phyloP scores from a whole-genome alignment of 768 basidiomycete species.

The Hygrocybe punicea region DNA sequence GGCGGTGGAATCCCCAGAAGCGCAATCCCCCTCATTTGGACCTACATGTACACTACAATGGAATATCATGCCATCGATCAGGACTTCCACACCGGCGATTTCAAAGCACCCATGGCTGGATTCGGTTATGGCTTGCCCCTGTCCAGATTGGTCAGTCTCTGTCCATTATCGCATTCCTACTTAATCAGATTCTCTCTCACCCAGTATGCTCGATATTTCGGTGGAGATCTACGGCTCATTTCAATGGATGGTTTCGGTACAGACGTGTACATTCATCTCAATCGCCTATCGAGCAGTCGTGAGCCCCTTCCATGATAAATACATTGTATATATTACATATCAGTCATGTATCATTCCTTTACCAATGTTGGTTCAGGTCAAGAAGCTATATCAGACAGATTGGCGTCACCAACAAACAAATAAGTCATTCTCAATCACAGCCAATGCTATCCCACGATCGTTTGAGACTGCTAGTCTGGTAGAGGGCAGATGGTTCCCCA shows the following conservation, averaged over 20 bases:
- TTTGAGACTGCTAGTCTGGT: not conserved
- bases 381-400: no score
- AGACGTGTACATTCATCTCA: slow-evolving; percentile 90
- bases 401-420: no score
- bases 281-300: slow-evolving; percentile 75
- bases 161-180: not conserved
- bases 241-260: slow-evolving; percentile 99
- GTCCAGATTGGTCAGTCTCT: slow-evolving; percentile 71
- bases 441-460: not conserved
- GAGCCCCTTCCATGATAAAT: slow-evolving; percentile 62
- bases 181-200: not conserved
- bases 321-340: not conserved
- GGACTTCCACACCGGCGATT: slow-evolving; percentile 81
- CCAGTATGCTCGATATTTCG: slow-evolving; percentile 93
- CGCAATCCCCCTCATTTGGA: slow-evolving; percentile 95
- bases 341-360: no score
- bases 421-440: not conserved
- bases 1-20: slow-evolving; percentile 90
- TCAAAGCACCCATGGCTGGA: slow-evolving; percentile 97
- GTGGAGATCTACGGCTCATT: slow-evolving; percentile 87
- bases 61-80: slow-evolving; percentile 66
- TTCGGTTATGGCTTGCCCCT: slow-evolving; percentile 93
- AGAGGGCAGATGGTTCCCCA: not conserved
- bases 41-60: slow-evolving; percentile 96
- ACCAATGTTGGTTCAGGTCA: no score